A percentile compares a stretch with the other conserved stretches of the same genome.
Conservation (phyloP, 2,329 filamentous ascomycete species). For the Aspergillus arachidicola region DNA sequence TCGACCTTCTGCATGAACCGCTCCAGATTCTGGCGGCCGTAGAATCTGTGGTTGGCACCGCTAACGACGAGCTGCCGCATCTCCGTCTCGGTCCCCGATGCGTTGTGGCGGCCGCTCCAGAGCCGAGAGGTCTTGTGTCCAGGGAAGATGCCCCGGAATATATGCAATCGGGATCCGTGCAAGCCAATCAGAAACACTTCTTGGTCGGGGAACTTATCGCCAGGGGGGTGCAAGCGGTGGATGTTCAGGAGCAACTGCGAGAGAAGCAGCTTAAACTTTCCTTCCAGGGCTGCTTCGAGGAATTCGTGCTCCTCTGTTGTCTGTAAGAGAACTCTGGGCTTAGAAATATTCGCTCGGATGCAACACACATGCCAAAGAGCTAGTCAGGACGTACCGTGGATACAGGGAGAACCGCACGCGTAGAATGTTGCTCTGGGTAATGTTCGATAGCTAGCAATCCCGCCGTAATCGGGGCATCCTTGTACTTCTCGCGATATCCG, state of each 20-base stretch:
- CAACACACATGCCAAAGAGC: not conserved
- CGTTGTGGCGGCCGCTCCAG: conserved; percentile 24
- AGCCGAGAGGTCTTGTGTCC: conserved; percentile 29
- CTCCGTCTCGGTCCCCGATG: not conserved
- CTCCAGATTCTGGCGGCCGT: conserved; percentile 20
- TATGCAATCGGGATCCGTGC: conserved; percentile 31
- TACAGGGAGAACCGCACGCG: conserved; percentile 21
- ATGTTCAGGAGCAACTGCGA: conserved; percentile 27
- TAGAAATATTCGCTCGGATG: not conserved
- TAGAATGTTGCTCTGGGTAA: conserved; percentile 6
- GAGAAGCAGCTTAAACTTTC: conserved; percentile 32
- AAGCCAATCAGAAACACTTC: conserved; percentile 32
- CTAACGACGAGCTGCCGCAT: not conserved
- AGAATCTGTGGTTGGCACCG: conserved; percentile 15
- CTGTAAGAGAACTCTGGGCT: conserved; percentile 8
- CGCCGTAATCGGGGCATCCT: conserved; percentile 23
- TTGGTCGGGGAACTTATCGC: conserved; percentile 32
- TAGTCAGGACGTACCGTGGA: conserved; percentile 20
- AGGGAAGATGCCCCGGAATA: conserved; percentile 32
- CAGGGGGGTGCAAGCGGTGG: conserved; percentile 17
- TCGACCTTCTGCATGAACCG: conserved; percentile 21
- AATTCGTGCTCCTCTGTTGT: conserved; percentile 17
- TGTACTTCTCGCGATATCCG: conserved; percentile 25
- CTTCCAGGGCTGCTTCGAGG: conserved; percentile 20
- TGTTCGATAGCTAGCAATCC: conserved; percentile 24